phyloP scores from a whole-genome alignment of 2,329 filamentous ascomycete species.

The Xylariales sp. region DNA sequence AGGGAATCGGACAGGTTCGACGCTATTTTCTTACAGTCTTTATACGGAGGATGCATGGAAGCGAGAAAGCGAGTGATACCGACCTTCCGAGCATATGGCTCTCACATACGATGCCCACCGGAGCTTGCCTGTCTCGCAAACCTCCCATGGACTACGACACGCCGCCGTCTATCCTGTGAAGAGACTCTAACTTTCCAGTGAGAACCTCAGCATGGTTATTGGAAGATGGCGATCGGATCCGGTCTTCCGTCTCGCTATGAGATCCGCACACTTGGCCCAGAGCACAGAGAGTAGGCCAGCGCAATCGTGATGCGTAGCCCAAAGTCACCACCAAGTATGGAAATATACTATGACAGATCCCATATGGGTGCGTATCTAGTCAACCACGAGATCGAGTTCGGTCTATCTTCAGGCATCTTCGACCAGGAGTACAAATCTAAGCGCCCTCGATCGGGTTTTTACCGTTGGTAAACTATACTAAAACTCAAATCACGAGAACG shows the following conservation, averaged over 20 bases:
- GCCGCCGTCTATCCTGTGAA: too few relatives aligned
- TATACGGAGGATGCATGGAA: too few relatives aligned
- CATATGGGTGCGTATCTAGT: constrained; percentile 12
- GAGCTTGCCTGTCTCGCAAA: too few relatives aligned
- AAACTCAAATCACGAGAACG: constrained; percentile 12
- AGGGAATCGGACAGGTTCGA: too few relatives aligned
- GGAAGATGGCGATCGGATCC: constrained; percentile 2
- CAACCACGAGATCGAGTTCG: constrained; percentile 16
- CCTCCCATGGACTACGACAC: too few relatives aligned
- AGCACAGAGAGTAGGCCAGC: constrained; percentile 19
- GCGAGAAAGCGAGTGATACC: too few relatives aligned
- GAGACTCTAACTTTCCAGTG: too few relatives aligned
- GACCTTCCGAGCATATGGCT: too few relatives aligned
- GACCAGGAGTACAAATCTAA: constrained; percentile 16
- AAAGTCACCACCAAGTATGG: constrained; percentile 17
- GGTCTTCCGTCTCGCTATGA: constrained; percentile 16
- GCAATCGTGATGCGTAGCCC: constrained; percentile 22
- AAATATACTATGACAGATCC: constrained; percentile 16
- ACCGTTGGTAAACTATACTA: constrained; percentile 24
- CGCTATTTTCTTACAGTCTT: too few relatives aligned
- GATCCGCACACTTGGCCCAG: constrained; percentile 20
- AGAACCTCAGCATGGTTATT: too few relatives aligned
- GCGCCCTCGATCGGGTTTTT: constrained; percentile 18
- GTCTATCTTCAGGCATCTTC: constrained; percentile 13
- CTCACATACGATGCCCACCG: too few relatives aligned